phyloP scores from a whole-genome alignment of 108 stramenopile genomes.

The Pseudonitzschia delicatissima region DNA sequence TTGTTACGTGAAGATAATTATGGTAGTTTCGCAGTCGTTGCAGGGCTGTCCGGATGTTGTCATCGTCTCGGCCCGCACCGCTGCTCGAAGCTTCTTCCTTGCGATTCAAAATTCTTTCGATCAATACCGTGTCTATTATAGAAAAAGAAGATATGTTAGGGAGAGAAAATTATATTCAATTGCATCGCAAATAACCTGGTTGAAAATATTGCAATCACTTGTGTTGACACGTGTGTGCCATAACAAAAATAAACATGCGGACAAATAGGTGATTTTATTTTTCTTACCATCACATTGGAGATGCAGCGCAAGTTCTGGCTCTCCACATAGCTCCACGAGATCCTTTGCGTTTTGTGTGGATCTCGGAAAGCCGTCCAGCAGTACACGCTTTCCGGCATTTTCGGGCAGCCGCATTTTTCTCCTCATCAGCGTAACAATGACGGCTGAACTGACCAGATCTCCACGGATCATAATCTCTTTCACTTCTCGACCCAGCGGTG shows the following conservation, averaged over 20 bases:
- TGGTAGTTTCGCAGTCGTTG: conserved; percentile 72
- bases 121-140: conserved; percentile 52
- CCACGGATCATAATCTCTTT: conserved; percentile 87
- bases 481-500: conserved; percentile 80
- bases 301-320: conserved; percentile 76
- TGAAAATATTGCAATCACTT: no score
- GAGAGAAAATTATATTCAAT: no score
- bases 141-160: background rate
- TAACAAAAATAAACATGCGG: no score
- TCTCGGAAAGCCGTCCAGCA: conserved; percentile 91
- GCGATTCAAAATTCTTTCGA: conserved; percentile 72
- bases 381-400: conserved; percentile 59
- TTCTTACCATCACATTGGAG: conserved; percentile 55
- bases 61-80: conserved; percentile 47
- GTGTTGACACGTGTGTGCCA: no score
- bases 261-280: no score
- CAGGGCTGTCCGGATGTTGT: conserved; percentile 81
- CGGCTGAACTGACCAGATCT: conserved; percentile 74
- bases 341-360: conserved; percentile 69
- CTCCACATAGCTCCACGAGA: conserved; percentile 70
- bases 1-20: conserved; percentile 65
- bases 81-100: conserved; percentile 41
- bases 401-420: conserved; percentile 63
- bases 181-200: no score
- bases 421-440: conserved; percentile 79